Evolutionary conservation across 2,329 filamentous ascomycete genomes (phyloP).

Genomic region (Pseudogymnoascus sp.): DNA sequence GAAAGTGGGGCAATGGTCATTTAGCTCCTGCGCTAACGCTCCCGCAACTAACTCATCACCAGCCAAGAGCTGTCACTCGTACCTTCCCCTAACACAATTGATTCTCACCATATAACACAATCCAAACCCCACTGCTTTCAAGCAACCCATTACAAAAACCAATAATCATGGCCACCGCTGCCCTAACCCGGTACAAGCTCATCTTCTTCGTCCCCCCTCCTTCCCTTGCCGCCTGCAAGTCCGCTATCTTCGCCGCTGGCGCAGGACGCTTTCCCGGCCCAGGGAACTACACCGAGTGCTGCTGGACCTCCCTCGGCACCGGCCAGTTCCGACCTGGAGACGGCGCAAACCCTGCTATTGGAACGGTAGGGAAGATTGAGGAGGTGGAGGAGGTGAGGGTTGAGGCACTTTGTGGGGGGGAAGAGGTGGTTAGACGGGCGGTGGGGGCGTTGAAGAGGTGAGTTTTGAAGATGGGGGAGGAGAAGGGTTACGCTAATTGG

Average conservation of each 20-base stretch:
- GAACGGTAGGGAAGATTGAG: slow-evolving; percentile 49
- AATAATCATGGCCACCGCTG: background rate
- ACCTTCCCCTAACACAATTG: background rate
- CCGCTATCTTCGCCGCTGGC: slow-evolving; percentile 51
- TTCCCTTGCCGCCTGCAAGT: slow-evolving; percentile 43
- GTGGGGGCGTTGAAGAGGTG: slow-evolving; percentile 60
- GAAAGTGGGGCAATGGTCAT: background rate
- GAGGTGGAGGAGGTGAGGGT: slow-evolving; percentile 53
- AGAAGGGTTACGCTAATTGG: slow-evolving; percentile 28
- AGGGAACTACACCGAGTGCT: slow-evolving; percentile 50
- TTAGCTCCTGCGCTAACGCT: background rate
- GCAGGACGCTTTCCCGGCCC: slow-evolving; percentile 43
- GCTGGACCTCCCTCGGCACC: slow-evolving; percentile 45
- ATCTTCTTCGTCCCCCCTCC: slow-evolving; percentile 44
- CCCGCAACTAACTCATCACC: background rate
- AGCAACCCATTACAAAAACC: background rate
- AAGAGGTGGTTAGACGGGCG: slow-evolving; percentile 47
- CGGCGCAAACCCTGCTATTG: slow-evolving; percentile 56
- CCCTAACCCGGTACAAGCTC: slow-evolving; percentile 31
- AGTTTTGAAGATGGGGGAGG: slow-evolving; percentile 25
- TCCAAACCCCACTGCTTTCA: background rate
- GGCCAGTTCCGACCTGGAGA: slow-evolving; percentile 61
- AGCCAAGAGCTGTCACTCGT: background rate
- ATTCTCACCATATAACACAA: background rate
- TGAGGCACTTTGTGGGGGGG: slow-evolving; percentile 55